phyloP scores from a whole-genome alignment of 148 eudicot genomes.

The Arbutus unedo region DNA sequence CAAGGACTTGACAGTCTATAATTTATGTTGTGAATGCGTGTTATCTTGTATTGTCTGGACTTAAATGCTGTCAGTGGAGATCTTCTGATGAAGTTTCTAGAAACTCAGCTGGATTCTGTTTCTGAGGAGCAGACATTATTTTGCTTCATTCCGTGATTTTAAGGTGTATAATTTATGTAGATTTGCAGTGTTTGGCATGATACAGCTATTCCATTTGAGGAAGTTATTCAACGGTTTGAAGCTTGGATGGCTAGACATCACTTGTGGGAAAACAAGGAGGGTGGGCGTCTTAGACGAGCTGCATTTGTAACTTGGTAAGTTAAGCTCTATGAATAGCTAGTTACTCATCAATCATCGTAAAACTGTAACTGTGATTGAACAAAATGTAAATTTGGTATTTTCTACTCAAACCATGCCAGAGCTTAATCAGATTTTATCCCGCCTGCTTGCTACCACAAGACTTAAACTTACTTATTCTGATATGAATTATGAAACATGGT shows the following conservation, averaged over 20 bases:
- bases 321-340: background rate
- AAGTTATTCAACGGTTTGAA: conserved; percentile 87
- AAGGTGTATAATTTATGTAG: conserved; percentile 15
- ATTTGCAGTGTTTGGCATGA: conserved; percentile 96
- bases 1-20: background rate
- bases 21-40: background rate
- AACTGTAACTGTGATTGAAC: background rate
- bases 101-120: conserved; percentile 10
- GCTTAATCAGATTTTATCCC: background rate
- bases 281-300: conserved; percentile 55
- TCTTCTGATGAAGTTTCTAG: background rate
- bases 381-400: background rate
- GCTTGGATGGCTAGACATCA: conserved; percentile 61
- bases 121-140: background rate
- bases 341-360: background rate
- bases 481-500: background rate
- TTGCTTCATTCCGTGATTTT: conserved; percentile 10
- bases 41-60: conserved; percentile 4
- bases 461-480: no score
- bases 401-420: background rate
- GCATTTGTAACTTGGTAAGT: conserved; percentile 97
- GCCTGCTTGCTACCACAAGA: background rate
- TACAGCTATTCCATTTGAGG: conserved; percentile 80
- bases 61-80: background rate
- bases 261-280: conserved; percentile 53